Percentiles rank a stretch among this genome's conserved stretches.
These are phyloP conservation scores for Trapa bicornis DNA, from an alignment of 345 rosid species.

Conservation along the genomic window DNA sequence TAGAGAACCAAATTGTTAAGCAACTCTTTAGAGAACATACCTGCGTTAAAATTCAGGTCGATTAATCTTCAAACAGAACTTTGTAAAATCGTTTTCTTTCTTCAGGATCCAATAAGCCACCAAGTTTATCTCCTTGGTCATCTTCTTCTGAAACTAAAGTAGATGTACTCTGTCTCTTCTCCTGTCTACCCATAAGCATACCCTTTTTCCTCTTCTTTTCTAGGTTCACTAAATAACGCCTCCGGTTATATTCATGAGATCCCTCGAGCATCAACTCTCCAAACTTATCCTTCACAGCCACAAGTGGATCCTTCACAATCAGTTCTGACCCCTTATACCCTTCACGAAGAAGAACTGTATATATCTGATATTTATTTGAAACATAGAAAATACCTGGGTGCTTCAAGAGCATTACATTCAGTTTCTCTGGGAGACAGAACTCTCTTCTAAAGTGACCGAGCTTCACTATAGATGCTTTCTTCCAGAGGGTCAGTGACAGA, in stretches of 20 bases:
- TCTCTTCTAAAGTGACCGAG: constrained; percentile 77
- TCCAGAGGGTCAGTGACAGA: constrained; percentile 71
- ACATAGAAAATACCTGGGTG: constrained; percentile 72
- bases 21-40: neutral
- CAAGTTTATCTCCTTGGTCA: constrained; percentile 25
- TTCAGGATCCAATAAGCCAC: constrained; percentile 65
- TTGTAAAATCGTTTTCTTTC: constrained; percentile 47
- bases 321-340: constrained; percentile 60
- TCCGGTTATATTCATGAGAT: constrained; percentile 55
- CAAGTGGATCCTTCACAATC: constrained; percentile 66
- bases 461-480: constrained; percentile 67
- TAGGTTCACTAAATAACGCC: constrained; percentile 36
- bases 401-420: constrained; percentile 61
- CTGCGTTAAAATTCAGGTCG: neutral
- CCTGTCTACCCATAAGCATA: constrained; percentile 20
- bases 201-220: constrained; percentile 62
- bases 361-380: constrained; percentile 69
- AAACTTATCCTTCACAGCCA: constrained; percentile 68
- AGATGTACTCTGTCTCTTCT: constrained; percentile 22
- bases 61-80: constrained; percentile 43
- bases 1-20: no score
- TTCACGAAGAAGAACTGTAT: constrained; percentile 71
- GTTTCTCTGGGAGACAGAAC: constrained; percentile 58
- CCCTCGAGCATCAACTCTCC: constrained; percentile 93
- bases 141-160: constrained; percentile 34